A percentile compares a stretch with the other conserved stretches of the same genome.
phyloP scores from a whole-genome alignment of 805 yeast species.

The Barnettozyma wickerhamii region DNA sequence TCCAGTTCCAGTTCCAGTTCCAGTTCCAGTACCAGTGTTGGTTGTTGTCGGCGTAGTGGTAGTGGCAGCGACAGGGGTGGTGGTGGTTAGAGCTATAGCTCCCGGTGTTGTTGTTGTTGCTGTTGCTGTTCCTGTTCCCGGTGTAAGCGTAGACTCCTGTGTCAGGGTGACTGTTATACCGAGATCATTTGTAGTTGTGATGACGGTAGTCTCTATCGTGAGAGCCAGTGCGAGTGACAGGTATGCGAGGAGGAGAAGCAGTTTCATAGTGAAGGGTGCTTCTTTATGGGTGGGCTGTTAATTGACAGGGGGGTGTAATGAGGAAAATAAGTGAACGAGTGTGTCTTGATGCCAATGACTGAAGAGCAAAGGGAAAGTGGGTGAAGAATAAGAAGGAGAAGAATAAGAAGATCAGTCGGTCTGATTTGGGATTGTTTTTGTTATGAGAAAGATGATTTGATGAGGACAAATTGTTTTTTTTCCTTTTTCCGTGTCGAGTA shows the following conservation, averaged over 20 bases:
- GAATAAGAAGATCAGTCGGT: too few relatives aligned
- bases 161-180: slow-evolving; percentile 23
- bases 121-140: slow-evolving; percentile 3
- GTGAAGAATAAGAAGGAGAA: too few relatives aligned
- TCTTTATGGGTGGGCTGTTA: too few relatives aligned
- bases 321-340: too few relatives aligned
- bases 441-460: too few relatives aligned
- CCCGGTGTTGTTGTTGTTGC: slow-evolving; percentile 8
- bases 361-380: too few relatives aligned
- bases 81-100: neutral
- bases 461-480: too few relatives aligned
- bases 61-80: slow-evolving; percentile 3
- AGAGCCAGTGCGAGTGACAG: slow-evolving; percentile 7
- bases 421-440: too few relatives aligned
- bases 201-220: slow-evolving; percentile 14
- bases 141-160: slow-evolving; percentile 11
- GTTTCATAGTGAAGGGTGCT: too few relatives aligned
- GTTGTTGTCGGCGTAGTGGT: slow-evolving; percentile 1
- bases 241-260: slow-evolving; percentile 3
- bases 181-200: slow-evolving; percentile 23
- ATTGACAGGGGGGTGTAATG: too few relatives aligned
- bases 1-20: slow-evolving; percentile 1
- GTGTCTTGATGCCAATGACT: too few relatives aligned
- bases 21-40: slow-evolving; percentile 19
- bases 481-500: too few relatives aligned